Percentiles rank a stretch among this genome's conserved stretches.
phyloP scores from a whole-genome alignment of 2,329 filamentous ascomycete genomes.

The Apiospora pterosperma region DNA sequence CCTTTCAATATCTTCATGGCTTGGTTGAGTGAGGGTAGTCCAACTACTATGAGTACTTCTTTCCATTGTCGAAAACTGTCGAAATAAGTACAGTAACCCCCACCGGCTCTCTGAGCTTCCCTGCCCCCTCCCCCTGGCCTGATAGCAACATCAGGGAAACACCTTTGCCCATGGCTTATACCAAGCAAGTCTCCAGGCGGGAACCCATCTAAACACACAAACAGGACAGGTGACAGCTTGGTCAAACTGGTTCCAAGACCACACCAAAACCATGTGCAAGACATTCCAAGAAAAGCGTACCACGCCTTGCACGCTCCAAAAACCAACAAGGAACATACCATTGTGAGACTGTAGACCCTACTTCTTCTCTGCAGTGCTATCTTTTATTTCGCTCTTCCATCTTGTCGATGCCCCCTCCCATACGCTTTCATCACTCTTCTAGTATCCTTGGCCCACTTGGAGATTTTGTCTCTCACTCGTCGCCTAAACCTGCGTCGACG shows the following conservation, averaged over 20 bases:
- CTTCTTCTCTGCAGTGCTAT: background rate
- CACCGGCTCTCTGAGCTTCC: background rate
- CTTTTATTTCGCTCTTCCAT: background rate
- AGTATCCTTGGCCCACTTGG: slow-evolving; percentile 24
- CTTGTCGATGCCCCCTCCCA: slow-evolving; percentile 14
- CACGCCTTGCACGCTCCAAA: background rate
- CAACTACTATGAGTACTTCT: background rate
- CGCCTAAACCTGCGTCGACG: slow-evolving; percentile 15
- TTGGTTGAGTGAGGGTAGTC: background rate
- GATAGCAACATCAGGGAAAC: background rate
- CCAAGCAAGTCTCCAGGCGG: background rate
- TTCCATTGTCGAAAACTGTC: background rate
- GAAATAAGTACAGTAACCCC: background rate
- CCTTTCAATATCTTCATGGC: background rate
- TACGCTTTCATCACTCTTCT: slow-evolving; percentile 18
- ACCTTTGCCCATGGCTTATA: background rate
- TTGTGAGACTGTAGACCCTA: background rate
- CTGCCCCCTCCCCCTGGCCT: background rate
- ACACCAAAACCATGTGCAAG: background rate
- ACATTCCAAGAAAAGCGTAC: slow-evolving; percentile 1
- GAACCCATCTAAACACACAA: background rate
- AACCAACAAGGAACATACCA: background rate
- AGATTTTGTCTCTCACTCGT: slow-evolving; percentile 21
- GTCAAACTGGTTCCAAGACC: background rate
- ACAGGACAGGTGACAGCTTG: background rate